phyloP scores from a whole-genome alignment of 257 asterid species.

The Nicotiana benthamiana region DNA sequence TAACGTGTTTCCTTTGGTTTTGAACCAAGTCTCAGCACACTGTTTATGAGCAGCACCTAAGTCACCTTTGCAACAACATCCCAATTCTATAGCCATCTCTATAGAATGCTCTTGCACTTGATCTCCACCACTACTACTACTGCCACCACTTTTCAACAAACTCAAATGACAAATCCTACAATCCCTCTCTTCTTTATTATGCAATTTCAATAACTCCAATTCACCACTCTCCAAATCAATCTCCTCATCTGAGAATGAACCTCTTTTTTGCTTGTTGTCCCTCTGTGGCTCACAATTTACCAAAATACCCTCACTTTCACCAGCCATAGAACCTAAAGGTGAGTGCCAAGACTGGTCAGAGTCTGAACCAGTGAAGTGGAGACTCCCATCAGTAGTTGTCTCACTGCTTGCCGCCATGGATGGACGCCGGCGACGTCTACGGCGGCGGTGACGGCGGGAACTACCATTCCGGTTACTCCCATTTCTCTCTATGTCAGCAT shows the following conservation, averaged over 20 bases:
- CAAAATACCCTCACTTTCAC: slow-evolving; percentile 9
- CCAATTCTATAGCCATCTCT: slow-evolving; percentile 31
- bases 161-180: slow-evolving; percentile 50
- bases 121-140: slow-evolving; percentile 14
- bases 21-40: slow-evolving; percentile 56
- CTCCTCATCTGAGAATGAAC: slow-evolving; percentile 16
- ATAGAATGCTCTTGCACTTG: not conserved
- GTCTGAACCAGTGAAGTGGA: slow-evolving; percentile 35
- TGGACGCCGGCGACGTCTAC: slow-evolving; percentile 20
- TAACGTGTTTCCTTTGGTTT: slow-evolving; percentile 44
- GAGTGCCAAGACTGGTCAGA: slow-evolving; percentile 23
- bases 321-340: slow-evolving; percentile 12
- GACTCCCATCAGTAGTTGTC: slow-evolving; percentile 38
- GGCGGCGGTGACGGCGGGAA: slow-evolving; percentile 12
- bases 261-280: slow-evolving; percentile 14
- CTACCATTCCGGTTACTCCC: slow-evolving; percentile 1
- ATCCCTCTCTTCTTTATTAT: slow-evolving; percentile 16
- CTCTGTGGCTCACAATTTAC: not conserved
- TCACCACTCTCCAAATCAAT: slow-evolving; percentile 42
- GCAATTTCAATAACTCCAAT: slow-evolving; percentile 26
- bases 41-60: slow-evolving; percentile 43
- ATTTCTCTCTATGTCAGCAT: slow-evolving; percentile 16
- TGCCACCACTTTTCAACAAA: slow-evolving; percentile 15
- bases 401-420: slow-evolving; percentile 27
- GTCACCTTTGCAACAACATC: slow-evolving; percentile 48